phyloP scores from a whole-genome alignment of 1,284 basidiomycete species.

The Rhodotorula sp. region DNA sequence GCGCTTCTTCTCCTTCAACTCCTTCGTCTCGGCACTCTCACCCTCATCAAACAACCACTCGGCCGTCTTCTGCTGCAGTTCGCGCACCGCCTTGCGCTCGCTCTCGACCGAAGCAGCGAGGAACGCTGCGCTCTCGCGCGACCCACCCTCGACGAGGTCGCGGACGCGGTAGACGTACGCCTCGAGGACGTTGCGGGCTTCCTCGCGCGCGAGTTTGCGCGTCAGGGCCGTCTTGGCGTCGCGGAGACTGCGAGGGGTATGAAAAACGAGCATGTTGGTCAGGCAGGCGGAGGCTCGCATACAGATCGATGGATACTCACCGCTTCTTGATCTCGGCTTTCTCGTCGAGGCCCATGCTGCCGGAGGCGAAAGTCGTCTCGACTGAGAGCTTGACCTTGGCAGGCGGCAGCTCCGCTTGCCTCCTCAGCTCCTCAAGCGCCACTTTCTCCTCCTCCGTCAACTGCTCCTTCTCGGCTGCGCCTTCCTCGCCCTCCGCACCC shows the following conservation, averaged over 20 bases:
- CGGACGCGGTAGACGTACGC: slow-evolving; percentile 86
- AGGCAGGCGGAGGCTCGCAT: too few species aligned
- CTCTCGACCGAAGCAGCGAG: slow-evolving; percentile 45
- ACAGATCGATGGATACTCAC: slow-evolving; percentile 16
- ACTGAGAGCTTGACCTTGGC: slow-evolving; percentile 60
- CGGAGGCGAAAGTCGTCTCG: slow-evolving; percentile 53
- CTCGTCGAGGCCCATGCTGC: slow-evolving; percentile 66
- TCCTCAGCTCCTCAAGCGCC: slow-evolving; percentile 41
- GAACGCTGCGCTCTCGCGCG: slow-evolving; percentile 54
- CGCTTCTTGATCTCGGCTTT: slow-evolving; percentile 60
- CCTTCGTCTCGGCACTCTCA: slow-evolving; percentile 74
- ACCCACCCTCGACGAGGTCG: slow-evolving; percentile 71
- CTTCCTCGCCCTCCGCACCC: slow-evolving; percentile 39
- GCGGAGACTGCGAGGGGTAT: slow-evolving; percentile 59
- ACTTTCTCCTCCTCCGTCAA: slow-evolving; percentile 49
- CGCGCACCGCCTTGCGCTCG: slow-evolving; percentile 67
- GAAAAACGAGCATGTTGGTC: not conserved
- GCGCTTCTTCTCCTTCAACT: slow-evolving; percentile 69
- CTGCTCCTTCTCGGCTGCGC: slow-evolving; percentile 44
- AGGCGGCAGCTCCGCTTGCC: slow-evolving; percentile 43
- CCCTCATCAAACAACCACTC: slow-evolving; percentile 81
- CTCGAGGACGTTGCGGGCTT: slow-evolving; percentile 88
- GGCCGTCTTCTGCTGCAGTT: slow-evolving; percentile 67
- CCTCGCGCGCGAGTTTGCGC: slow-evolving; percentile 74
- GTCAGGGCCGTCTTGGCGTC: slow-evolving; percentile 74